Evolutionary conservation across 2,329 filamentous ascomycete genomes (phyloP).

Genomic region (Lachnellula willkommii): DNA sequence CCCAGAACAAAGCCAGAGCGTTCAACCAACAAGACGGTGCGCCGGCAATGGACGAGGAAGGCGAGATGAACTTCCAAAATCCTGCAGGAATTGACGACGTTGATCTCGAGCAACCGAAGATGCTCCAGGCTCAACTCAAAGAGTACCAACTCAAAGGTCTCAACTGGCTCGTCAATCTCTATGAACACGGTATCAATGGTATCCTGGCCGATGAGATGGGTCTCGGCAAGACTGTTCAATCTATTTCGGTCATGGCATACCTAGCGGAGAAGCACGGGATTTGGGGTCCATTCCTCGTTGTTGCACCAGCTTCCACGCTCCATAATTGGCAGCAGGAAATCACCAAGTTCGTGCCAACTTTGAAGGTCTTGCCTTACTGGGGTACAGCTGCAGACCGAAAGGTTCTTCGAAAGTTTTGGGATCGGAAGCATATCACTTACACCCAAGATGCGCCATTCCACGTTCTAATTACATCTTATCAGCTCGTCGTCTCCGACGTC

Average conservation of each 20-base stretch:
- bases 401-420: conserved; percentile 97
- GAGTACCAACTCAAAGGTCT: conserved; percentile 99
- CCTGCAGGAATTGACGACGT: conserved; percentile 91
- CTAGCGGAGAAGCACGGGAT: conserved; percentile 96
- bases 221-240: conserved; percentile 97
- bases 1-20: conserved; percentile 83
- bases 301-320: conserved; percentile 89
- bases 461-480: conserved; percentile 93
- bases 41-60: conserved; percentile 76
- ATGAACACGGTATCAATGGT: conserved; percentile 99
- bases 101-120: conserved; percentile 87
- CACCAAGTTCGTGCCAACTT: conserved; percentile 82
- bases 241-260: conserved; percentile 98
- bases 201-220: conserved; percentile 99
- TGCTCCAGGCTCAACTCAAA: conserved; percentile 90
- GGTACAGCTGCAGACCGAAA: conserved; percentile 91
- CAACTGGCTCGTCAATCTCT: conserved; percentile 98
- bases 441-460: conserved; percentile 91
- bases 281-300: conserved; percentile 95
- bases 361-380: conserved; percentile 98
- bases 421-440: conserved; percentile 95
- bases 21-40: conserved; percentile 73
- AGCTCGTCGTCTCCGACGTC: conserved; percentile 91
- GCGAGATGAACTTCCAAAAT: conserved; percentile 99
- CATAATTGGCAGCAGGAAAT: conserved; percentile 99